phyloP scores from a whole-genome alignment of 2,329 filamentous ascomycete genomes.

The Alternaria sp. region DNA sequence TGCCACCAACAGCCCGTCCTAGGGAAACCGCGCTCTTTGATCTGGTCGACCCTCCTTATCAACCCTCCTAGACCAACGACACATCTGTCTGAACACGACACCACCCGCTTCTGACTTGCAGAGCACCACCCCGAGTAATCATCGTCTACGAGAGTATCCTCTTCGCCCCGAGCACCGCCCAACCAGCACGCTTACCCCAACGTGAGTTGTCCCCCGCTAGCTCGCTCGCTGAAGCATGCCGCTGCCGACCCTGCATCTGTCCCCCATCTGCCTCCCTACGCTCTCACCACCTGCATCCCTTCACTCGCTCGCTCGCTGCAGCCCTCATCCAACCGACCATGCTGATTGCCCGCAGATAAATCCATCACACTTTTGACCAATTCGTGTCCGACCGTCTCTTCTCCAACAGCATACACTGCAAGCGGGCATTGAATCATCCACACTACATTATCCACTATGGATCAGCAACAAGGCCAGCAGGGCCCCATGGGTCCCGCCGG shows the following conservation, averaged over 20 bases:
- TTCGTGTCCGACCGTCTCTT: constrained; percentile 34
- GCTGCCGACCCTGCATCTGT: constrained; percentile 29
- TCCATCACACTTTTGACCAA: constrained; percentile 27
- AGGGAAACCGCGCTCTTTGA: constrained; percentile 50
- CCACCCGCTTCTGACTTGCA: constrained; percentile 35
- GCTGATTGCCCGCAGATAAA: constrained; percentile 37
- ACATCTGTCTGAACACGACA: constrained; percentile 24
- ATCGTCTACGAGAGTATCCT: constrained; percentile 41
- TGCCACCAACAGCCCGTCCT: constrained; percentile 34
- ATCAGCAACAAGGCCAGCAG: constrained; percentile 61
- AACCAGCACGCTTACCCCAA: constrained; percentile 26
- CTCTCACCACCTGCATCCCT: not conserved
- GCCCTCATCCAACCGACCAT: not conserved
- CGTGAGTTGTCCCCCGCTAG: constrained; percentile 37
- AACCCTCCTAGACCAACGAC: constrained; percentile 20
- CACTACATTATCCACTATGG: constrained; percentile 47
- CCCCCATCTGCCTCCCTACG: constrained; percentile 11
- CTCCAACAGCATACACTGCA: constrained; percentile 31
- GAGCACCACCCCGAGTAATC: constrained; percentile 26
- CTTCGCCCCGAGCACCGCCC: constrained; percentile 29
- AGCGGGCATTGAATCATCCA: constrained; percentile 31
- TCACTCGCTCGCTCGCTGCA: not conserved
- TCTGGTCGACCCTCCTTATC: constrained; percentile 45
- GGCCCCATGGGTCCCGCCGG: constrained; percentile 73
- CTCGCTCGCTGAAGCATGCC: constrained; percentile 29